phyloP scores from a whole-genome alignment of 1,139 yeast species.

The Hemisphaericaspora lyxosophila region DNA sequence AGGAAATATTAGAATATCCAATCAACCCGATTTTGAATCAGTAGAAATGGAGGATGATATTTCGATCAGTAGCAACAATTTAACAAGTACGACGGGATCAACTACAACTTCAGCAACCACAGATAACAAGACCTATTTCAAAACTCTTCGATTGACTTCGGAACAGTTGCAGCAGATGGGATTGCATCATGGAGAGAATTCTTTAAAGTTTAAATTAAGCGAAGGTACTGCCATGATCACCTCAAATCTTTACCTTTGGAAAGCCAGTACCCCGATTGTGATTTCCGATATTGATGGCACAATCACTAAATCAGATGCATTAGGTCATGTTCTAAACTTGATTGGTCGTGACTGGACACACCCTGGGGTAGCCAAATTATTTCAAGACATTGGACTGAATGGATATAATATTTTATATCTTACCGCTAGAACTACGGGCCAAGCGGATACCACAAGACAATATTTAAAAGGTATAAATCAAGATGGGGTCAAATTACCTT shows the following conservation, averaged over 20 bases:
- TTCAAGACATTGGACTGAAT: slow-evolving; percentile 78
- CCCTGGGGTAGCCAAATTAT: slow-evolving; percentile 88
- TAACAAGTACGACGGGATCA: slow-evolving; percentile 6
- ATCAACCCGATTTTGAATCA: slow-evolving; percentile 16
- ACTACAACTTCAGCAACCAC: slow-evolving; percentile 6
- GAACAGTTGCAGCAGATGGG: slow-evolving; percentile 79
- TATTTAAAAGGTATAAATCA: slow-evolving; percentile 80
- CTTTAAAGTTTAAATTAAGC: slow-evolving; percentile 73
- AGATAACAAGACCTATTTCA: slow-evolving; percentile 54
- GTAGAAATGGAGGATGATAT: slow-evolving; percentile 9
- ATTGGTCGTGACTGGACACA: slow-evolving; percentile 99
- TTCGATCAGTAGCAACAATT: neutral
- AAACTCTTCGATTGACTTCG: slow-evolving; percentile 86
- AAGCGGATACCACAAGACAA: slow-evolving; percentile 88
- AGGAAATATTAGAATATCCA: slow-evolving; percentile 66
- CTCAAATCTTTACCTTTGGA: slow-evolving; percentile 83
- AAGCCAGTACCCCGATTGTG: slow-evolving; percentile 80
- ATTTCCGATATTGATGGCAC: slow-evolving; percentile 99
- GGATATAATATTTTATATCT: slow-evolving; percentile 93
- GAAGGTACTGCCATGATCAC: slow-evolving; percentile 76
- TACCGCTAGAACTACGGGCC: slow-evolving; percentile 95
- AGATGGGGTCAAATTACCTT: slow-evolving; percentile 65
- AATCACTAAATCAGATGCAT: slow-evolving; percentile 94
- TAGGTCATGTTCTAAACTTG: slow-evolving; percentile 93
- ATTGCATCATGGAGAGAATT: slow-evolving; percentile 77